These are phyloP conservation scores for Salix koriyanagi DNA, from an alignment of 345 rosid genomes.

Conservation along the genomic window DNA sequence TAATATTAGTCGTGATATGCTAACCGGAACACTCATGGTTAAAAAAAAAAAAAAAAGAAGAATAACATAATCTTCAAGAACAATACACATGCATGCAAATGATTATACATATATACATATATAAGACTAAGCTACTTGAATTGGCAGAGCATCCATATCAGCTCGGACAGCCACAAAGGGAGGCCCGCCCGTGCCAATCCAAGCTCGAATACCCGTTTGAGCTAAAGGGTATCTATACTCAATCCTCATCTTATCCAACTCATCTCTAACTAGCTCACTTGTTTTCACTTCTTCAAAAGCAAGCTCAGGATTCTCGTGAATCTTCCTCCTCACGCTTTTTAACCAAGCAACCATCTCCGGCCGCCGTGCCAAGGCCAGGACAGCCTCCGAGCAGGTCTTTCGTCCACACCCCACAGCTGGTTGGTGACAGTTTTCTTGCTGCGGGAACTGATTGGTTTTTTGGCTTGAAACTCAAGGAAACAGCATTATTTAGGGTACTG, in stretches of 20 bases:
- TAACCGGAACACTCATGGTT: too few species aligned
- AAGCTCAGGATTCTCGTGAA: constrained; percentile 28
- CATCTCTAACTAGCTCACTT: constrained; percentile 21
- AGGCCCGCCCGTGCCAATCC: constrained; percentile 15
- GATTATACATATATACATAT: background rate
- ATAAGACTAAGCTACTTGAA: constrained; percentile 10
- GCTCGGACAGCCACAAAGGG: constrained; percentile 26
- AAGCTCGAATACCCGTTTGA: constrained; percentile 21
- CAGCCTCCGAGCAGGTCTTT: constrained; percentile 28
- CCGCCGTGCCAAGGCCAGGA: constrained; percentile 30
- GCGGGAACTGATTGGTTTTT: constrained; percentile 16
- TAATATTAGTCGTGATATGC: too few species aligned
- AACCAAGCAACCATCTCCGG: constrained; percentile 39
- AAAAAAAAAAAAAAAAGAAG: too few species aligned
- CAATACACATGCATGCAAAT: background rate
- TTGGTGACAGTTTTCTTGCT: background rate
- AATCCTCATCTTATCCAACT: constrained; percentile 23
- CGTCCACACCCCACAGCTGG: constrained; percentile 28
- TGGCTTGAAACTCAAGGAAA: constrained; percentile 11
- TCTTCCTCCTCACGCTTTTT: constrained; percentile 12
- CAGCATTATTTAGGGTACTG: background rate
- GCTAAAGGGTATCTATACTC: constrained; percentile 22
- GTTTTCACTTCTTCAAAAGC: constrained; percentile 27
- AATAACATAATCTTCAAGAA: background rate
- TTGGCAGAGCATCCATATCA: constrained; percentile 27